A percentile compares a stretch with the other conserved stretches of the same genome.
Conservation (phyloP, 139 green algal genomes). For the Micractinium sp. region DNA sequence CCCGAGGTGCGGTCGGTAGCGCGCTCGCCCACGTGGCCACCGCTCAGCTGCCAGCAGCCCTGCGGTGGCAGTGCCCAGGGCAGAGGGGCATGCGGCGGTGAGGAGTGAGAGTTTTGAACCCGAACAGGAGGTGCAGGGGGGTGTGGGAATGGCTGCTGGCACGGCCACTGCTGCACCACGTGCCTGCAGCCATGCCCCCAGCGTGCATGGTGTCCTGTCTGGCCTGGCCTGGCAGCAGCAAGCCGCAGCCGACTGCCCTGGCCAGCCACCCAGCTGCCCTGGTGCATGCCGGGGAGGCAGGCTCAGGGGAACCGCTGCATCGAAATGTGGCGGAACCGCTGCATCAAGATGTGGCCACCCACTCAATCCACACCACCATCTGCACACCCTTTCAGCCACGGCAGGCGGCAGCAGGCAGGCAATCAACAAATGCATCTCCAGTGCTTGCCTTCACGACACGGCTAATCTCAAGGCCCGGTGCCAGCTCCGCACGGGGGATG, state of each 20-base stretch:
- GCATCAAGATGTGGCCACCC: too few species aligned
- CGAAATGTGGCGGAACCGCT: too few species aligned
- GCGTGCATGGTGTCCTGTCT: too few species aligned
- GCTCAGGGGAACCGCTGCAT: too few species aligned
- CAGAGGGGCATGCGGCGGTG: neutral
- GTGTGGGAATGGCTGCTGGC: too few species aligned
- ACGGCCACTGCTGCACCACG: neutral
- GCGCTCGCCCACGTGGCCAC: conserved; percentile 75
- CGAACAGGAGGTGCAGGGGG: neutral
- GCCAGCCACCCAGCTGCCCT: too few species aligned
- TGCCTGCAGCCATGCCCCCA: too few species aligned
- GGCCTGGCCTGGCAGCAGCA: neutral
- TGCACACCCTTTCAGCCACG: too few species aligned
- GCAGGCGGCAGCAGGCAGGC: neutral
- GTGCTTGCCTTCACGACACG: conserved; percentile 52
- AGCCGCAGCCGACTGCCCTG: too few species aligned
- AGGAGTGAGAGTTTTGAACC: neutral
- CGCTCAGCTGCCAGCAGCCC: conserved; percentile 83
- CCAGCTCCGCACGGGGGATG: conserved; percentile 28
- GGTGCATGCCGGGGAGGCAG: too few species aligned
- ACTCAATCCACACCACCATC: too few species aligned
- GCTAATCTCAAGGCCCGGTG: conserved; percentile 37
- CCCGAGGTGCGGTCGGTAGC: conserved; percentile 76
- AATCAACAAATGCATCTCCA: neutral
- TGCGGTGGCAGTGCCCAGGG: neutral